Evolutionary conservation across 2,329 filamentous ascomycete species (phyloP).

Genomic region (Fusarium zealandicum): DNA sequence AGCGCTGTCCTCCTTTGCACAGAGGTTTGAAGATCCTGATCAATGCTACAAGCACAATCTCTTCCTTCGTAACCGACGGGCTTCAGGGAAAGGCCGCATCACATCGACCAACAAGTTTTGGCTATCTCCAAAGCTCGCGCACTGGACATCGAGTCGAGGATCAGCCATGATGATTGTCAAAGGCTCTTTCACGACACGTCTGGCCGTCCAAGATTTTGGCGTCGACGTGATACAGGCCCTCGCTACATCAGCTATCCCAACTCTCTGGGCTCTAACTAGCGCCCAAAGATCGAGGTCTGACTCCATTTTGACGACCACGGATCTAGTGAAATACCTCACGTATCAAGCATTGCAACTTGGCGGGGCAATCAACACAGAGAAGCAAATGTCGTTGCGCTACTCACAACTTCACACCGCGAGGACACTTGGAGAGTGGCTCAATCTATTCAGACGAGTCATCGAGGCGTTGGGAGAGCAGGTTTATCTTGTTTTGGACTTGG

Average conservation of each 20-base stretch:
- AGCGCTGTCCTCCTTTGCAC: background rate
- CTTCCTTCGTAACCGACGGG: background rate
- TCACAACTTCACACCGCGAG: background rate
- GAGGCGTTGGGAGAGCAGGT: background rate
- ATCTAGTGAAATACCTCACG: constrained; percentile 9
- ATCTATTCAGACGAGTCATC: background rate
- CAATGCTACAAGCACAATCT: background rate
- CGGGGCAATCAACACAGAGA: background rate
- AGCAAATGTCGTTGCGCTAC: background rate
- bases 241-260: accelerated
- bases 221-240: background rate
- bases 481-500: constrained; percentile 12
- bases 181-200: background rate
- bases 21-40: background rate
- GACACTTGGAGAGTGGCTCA: background rate
- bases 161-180: background rate
- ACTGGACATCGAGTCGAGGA: background rate
- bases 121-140: background rate
- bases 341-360: constrained; percentile 5
- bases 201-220: constrained; percentile 3
- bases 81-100: accelerated
- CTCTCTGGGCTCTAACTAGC: constrained; percentile 5
- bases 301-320: background rate
- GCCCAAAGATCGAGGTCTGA: background rate
- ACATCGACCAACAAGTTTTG: constrained; percentile 15